Conservation (phyloP, 2,329 filamentous ascomycete genomes). For the Magnaporthales sp. region DNA sequence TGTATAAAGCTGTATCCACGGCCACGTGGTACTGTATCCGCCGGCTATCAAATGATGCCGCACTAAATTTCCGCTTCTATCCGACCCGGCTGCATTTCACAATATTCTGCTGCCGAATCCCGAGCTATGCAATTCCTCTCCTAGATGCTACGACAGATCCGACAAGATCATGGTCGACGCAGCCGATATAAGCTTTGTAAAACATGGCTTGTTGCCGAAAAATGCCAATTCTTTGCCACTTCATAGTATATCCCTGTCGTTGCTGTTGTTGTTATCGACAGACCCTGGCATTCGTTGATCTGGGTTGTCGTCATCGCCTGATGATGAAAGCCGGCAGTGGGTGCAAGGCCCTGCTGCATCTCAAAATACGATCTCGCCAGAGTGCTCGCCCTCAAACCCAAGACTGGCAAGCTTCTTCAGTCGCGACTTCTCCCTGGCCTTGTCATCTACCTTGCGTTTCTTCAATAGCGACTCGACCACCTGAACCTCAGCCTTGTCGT, state of each 20-base stretch:
- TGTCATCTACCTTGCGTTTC: constrained; percentile 60
- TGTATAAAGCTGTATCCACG: neutral
- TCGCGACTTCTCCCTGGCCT: constrained; percentile 63
- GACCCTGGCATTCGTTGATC: neutral
- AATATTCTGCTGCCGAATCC: constrained; percentile 48
- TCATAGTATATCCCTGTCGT: neutral
- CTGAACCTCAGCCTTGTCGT: constrained; percentile 39
- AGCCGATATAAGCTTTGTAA: constrained; percentile 4
- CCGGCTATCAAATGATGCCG: neutral
- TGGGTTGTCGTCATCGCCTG: neutral
- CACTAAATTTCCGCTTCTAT: neutral
- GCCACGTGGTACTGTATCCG: neutral
- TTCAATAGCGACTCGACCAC: constrained; percentile 61
- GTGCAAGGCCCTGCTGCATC: neutral
- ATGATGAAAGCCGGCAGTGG: neutral
- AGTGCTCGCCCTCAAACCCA: constrained; percentile 82
- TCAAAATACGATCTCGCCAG: constrained; percentile 50
- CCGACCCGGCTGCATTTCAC: constrained; percentile 42
- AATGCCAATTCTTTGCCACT: neutral
- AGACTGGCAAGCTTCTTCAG: constrained; percentile 63
- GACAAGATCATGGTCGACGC: neutral
- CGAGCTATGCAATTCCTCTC: neutral
- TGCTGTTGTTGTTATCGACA: neutral
- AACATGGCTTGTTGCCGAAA: neutral
- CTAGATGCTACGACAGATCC: neutral